phyloP scores from a whole-genome alignment of 257 asterid species.

The Gentiana dahurica region DNA sequence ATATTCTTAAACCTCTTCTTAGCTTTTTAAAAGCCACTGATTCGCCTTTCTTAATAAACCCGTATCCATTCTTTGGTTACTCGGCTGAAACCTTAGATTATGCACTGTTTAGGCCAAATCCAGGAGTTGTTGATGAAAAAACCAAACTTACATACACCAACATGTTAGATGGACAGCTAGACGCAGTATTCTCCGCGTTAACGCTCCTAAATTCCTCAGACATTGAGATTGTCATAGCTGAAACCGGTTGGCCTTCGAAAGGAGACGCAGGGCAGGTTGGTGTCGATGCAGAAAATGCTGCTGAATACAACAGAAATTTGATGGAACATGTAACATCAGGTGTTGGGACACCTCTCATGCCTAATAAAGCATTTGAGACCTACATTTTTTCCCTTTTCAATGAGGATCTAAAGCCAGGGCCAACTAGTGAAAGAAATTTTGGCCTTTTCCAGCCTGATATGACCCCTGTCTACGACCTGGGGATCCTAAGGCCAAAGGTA shows the following conservation, averaged over 20 bases:
- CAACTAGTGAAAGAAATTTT: conserved; percentile 54
- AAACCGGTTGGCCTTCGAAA: conserved; percentile 47
- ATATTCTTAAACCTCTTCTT: conserved; percentile 33
- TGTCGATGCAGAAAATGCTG: conserved; percentile 26
- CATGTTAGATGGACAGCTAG: conserved; percentile 40
- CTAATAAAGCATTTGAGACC: conserved; percentile 31
- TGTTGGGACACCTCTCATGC: conserved; percentile 40
- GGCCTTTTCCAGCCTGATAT: conserved; percentile 36
- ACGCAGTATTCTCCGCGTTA: conserved; percentile 34
- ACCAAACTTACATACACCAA: conserved; percentile 28
- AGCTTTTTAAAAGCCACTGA: conserved; percentile 31
- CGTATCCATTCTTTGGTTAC: conserved; percentile 37
- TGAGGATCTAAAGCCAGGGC: conserved; percentile 68
- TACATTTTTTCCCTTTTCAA: conserved; percentile 43
- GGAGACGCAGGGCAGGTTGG: conserved; percentile 37
- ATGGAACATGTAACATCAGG: conserved; percentile 31
- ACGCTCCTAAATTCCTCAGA: conserved; percentile 23
- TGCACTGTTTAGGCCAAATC: conserved; percentile 33
- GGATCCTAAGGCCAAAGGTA: conserved; percentile 35
- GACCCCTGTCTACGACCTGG: conserved; percentile 45
- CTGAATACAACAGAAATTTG: conserved; percentile 30
- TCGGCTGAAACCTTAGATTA: conserved; percentile 27
- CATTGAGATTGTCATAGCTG: conserved; percentile 35
- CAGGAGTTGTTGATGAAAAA: conserved; percentile 28
- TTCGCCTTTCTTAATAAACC: conserved; percentile 37